Base-by-base conservation (phyloP, 1,284 basidiomycete species). In the Ceratobasidium sp. region DNA sequence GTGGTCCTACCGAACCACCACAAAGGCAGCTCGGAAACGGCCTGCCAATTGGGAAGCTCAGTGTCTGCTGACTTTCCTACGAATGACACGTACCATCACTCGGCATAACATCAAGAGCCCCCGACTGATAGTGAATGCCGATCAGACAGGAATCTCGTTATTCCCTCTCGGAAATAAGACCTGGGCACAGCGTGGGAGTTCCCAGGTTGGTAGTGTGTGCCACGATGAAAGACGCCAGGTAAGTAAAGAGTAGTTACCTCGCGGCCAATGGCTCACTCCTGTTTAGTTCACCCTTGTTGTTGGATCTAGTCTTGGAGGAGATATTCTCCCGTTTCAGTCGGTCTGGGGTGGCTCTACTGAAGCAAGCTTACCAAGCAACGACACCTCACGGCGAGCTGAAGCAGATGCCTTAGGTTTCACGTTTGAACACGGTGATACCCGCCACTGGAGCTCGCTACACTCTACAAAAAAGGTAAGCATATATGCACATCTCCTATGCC, bases 191-290 rank as follows among this genome's bases (percentile, higher is more conserved):
- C 7, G n/a, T 27, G 56, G 56, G 13, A 31, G 5, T 2, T 15
- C 8, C 8, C 40, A 45, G 42, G 56, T 58, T 45, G 27, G 15
- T 22, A 58, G 17, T 7, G 2, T n/a, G 7, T 29, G 27, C 25
- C 56, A 58, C n/a, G 25, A 58, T 3, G 25, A 58, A 43, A 58
- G 31, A 25, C 42, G 40, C 25, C 56, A 58, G 56, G 56, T 58
- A 29, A 38, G 32, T 17, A 3, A 6, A 3, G 25, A 22, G 32
- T 17, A 8, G 8, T 8, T 17, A 40, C 8, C 17, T 40, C 8
- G 8, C 12, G 15, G 17, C 10, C 29, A 6, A 27, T 13, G 13
- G 15, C 25, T 25, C 27, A 29, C 5, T 32, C 20, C 8, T 55
- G 29, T 4, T 34, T 13, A 58, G 56, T 58, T 27, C 25, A 58